phyloP scores from a whole-genome alignment of 495 filamentous ascomycete species.

The Penicillium canescens region DNA sequence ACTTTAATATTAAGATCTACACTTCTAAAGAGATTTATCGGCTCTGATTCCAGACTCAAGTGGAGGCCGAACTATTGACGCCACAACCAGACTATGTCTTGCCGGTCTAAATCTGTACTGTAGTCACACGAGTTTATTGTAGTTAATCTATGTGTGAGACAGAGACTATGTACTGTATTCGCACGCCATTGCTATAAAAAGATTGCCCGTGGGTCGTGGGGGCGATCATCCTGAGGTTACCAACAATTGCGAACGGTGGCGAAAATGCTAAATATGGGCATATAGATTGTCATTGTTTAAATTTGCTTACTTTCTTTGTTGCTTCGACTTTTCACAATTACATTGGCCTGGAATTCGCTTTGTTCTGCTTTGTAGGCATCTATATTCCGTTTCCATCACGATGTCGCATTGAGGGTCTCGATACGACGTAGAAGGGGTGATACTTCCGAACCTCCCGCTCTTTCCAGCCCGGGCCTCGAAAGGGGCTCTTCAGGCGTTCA shows the following conservation, averaged over 20 bases:
- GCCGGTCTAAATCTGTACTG: conserved; percentile 15
- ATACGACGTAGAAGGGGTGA: too few relatives aligned
- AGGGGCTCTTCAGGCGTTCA: too few relatives aligned
- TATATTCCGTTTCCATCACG: too few relatives aligned
- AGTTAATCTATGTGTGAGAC: background rate
- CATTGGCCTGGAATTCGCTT: too few relatives aligned
- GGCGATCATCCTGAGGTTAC: conserved; percentile 8
- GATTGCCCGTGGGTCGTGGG: conserved; percentile 4
- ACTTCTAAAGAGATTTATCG: conserved; percentile 1
- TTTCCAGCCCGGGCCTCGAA: too few relatives aligned
- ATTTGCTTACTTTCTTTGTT: too few relatives aligned
- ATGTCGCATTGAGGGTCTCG: too few relatives aligned
- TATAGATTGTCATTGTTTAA: background rate
- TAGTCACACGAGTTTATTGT: too few relatives aligned
- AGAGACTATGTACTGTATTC: background rate
- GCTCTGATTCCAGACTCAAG: conserved; percentile 1
- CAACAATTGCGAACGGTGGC: conserved; percentile 1
- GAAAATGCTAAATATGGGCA: background rate
- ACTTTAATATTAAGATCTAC: background rate
- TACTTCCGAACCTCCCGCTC: too few relatives aligned
- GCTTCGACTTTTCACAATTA: too few relatives aligned
- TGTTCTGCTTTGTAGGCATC: too few relatives aligned
- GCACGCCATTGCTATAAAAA: conserved; percentile 6
- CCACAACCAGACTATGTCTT: conserved; percentile 19
- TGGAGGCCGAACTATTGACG: conserved; percentile 25